A percentile compares a stretch with the other conserved stretches of the same genome.
Evolutionary conservation across 1,284 basidiomycete genomes (phyloP).

Genomic region (Ustilago nuda): DNA sequence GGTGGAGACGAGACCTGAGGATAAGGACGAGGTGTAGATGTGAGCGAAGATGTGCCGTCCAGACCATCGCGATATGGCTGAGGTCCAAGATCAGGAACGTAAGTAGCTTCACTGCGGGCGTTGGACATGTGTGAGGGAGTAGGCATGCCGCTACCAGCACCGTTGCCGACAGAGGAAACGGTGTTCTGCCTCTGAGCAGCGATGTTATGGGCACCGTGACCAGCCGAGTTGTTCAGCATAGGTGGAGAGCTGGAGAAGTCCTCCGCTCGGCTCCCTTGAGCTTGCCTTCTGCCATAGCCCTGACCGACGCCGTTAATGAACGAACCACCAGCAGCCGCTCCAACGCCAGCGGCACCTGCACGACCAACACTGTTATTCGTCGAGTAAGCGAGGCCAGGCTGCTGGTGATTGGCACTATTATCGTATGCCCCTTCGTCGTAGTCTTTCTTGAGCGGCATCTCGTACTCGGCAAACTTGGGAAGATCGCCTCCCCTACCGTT

Average conservation of each 20-base stretch:
- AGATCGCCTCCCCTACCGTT: conserved; percentile 35
- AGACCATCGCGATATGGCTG: conserved; percentile 56
- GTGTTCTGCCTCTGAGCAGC: conserved; percentile 28
- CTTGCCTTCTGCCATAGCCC: conserved; percentile 51
- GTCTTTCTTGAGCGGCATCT: conserved; percentile 59
- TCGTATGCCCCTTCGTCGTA: conserved; percentile 51
- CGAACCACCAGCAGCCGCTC: conserved; percentile 29
- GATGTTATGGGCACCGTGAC: conserved; percentile 46
- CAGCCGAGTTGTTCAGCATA: conserved; percentile 52
- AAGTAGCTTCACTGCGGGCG: conserved; percentile 30
- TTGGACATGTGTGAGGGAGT: conserved; percentile 19
- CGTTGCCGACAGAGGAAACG: conserved; percentile 13
- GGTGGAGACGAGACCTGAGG: conserved; percentile 35
- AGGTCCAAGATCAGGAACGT: conserved; percentile 55
- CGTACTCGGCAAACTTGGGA: conserved; percentile 65
- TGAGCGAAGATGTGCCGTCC: conserved; percentile 19
- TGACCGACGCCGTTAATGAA: conserved; percentile 55
- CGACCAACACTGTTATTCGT: conserved; percentile 35
- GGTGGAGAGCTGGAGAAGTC: conserved; percentile 34
- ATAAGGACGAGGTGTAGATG: conserved; percentile 38
- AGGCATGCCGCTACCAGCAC: conserved; percentile 10
- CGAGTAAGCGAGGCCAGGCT: conserved; percentile 45
- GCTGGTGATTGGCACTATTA: conserved; percentile 28
- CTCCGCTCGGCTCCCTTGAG: conserved; percentile 28
- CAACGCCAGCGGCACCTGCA: conserved; percentile 23